Conservation (phyloP, 2,329 filamentous ascomycete genomes). For the Ramularia endophylla region DNA sequence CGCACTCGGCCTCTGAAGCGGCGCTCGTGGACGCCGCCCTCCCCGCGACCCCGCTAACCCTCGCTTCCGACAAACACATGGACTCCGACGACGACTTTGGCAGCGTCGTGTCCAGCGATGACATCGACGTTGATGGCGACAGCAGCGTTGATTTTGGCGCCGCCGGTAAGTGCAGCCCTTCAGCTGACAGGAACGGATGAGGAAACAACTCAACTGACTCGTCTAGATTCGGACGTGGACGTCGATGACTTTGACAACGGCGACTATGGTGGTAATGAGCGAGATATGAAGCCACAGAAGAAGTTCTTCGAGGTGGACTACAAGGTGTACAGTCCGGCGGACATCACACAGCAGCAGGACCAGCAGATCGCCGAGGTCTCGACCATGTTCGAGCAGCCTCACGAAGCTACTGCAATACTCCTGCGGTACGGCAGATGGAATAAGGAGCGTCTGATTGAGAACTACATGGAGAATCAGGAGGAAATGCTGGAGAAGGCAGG, state of each 20-base stretch:
- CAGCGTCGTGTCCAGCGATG: slow-evolving; percentile 71
- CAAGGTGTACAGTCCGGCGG: slow-evolving; percentile 70
- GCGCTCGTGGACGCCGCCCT: slow-evolving; percentile 33
- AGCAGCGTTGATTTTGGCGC: slow-evolving; percentile 55
- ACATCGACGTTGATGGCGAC: slow-evolving; percentile 49
- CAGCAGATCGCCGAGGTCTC: slow-evolving; percentile 85
- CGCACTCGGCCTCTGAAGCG: slow-evolving; percentile 26
- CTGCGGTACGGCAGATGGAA: slow-evolving; percentile 91
- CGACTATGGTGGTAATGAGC: slow-evolving; percentile 59
- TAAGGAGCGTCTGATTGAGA: slow-evolving; percentile 87
- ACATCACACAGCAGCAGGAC: slow-evolving; percentile 81
- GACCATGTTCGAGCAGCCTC: slow-evolving; percentile 79
- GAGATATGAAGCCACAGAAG: slow-evolving; percentile 66
- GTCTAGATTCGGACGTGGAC: slow-evolving; percentile 49
- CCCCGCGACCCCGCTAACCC: slow-evolving; percentile 46
- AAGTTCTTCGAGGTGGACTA: slow-evolving; percentile 79
- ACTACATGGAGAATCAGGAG: slow-evolving; percentile 86
- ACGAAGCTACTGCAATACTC: slow-evolving; percentile 85
- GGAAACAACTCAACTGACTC: slow-evolving; percentile 7
- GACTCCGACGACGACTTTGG: slow-evolving; percentile 95
- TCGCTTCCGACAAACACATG: slow-evolving; percentile 55
- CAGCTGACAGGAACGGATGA: not conserved
- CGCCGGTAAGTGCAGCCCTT: slow-evolving; percentile 32
- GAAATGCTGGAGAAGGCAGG: slow-evolving; percentile 80
- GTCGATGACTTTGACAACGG: slow-evolving; percentile 51